Percentiles rank a stretch among this genome's conserved stretches.
Conservation (phyloP, 2,329 filamentous ascomycete genomes). For the Venturia pyrina region DNA sequence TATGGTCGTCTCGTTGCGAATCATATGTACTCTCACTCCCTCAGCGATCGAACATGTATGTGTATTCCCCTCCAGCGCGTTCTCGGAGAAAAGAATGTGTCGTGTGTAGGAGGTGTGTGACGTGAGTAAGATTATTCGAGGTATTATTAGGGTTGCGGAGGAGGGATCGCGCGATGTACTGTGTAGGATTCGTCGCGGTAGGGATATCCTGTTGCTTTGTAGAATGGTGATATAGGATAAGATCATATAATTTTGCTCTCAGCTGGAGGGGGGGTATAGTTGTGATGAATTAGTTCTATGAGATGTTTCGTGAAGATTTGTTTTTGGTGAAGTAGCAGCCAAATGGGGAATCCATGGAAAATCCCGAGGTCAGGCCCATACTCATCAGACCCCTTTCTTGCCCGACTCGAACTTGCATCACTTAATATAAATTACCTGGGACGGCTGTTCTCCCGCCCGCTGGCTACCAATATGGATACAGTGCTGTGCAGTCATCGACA, state of each 20-base stretch:
- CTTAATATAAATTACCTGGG: background rate
- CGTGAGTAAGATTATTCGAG: conserved; percentile 3
- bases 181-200: background rate
- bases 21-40: conserved; percentile 3
- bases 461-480: background rate
- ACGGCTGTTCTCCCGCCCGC: background rate
- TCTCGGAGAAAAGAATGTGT: background rate
- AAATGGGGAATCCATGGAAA: background rate
- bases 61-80: background rate
- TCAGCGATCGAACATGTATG: background rate
- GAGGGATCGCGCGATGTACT: background rate
- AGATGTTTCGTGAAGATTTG: background rate
- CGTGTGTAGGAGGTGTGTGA: background rate
- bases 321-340: background rate
- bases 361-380: no score
- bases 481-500: no score
- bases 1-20: conserved; percentile 4
- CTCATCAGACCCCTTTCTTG: background rate
- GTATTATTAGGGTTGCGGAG: background rate
- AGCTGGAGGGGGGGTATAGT: background rate
- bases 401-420: background rate
- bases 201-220: background rate
- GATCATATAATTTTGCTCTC: background rate
- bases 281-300: background rate
- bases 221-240: background rate